Evolutionary conservation across 768 basidiomycete species (phyloP), one percentile per base, ranked within the genome.

Genomic region (Lactarius sanguifluus): DNA sequence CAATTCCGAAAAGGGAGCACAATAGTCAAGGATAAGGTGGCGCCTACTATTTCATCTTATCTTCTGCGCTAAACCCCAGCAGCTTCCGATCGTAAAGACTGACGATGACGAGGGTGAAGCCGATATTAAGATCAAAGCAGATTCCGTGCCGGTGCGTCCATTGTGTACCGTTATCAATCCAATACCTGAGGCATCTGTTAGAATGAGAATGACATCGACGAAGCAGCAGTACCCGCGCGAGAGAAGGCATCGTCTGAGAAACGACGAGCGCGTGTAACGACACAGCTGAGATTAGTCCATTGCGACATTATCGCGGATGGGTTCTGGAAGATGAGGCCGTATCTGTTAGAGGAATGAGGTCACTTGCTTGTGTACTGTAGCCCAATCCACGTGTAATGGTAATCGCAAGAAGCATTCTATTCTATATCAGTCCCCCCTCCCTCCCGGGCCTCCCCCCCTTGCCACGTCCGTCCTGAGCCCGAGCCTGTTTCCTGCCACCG

Each of bases 1-100:
- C 81, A 88, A 65, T 96, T 84, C 72, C 80, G 91, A 59, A 96
- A 96, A 74, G 97, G 97, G 13, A 95, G 90, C 70, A 81, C 93
- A 2, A 74, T 98, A 13, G 83, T 94, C 56, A 85, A 94, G 64
- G 82, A 88, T 69, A 80, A 83, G 77, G 88, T 84, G 67, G 58
- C 69, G 47, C 36, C 30, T 38, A n/a, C 59, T 1, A 32, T 34
- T 57, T 47, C 23, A 41, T 52, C 43, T 20, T n/a, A 32, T 55
- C 23, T 23, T 23, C 47, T 50, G n/a, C 23, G n/a, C 47, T 41
- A 25, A 52, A 25, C 23, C 6, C n/a, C 6, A 25, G 50, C 50
- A 52, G 50, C 50, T 52, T 23, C 50, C 50, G 23, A 52, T 52
- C 50, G 23, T 52, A 25, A 23, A 52, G 50, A 52, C 50, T 6